Conservation (phyloP, 129 eudicot genomes). For the Rutidosis leptorrhynchoides region DNA sequence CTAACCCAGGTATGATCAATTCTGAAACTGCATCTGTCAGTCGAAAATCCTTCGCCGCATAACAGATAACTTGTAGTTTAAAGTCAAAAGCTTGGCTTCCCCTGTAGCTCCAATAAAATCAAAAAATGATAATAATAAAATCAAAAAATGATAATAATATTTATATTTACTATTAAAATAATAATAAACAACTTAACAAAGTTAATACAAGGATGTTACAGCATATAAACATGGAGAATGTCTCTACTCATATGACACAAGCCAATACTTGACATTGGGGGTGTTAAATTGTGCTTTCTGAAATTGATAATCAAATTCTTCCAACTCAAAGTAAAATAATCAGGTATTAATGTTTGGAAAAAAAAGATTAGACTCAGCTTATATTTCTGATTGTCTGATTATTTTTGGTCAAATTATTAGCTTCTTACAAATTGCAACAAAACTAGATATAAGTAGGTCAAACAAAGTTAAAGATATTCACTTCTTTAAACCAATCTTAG, state of each 20-base stretch:
- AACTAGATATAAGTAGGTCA: not conserved
- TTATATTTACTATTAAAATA: no score
- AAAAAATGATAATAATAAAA: not conserved
- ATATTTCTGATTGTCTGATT: no score
- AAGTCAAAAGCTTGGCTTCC: conserved; percentile 66
- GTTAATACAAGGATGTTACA: not conserved
- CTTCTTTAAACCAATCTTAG: not conserved
- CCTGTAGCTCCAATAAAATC: conserved; percentile 47
- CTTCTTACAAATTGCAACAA: not conserved
- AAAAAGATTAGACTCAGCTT: not conserved
- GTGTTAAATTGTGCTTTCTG: not conserved
- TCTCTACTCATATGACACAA: not conserved
- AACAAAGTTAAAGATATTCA: not conserved
- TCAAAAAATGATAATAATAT: no score
- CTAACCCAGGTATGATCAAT: conserved; percentile 75
- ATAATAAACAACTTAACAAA: no score
- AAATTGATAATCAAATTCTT: no score
- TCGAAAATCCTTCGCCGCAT: conserved; percentile 64
- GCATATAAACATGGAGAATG: not conserved
- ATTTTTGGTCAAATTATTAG: no score
- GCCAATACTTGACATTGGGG: not conserved
- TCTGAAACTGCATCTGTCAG: conserved; percentile 58
- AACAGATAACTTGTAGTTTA: conserved; percentile 76
- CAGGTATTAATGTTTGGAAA: not conserved
- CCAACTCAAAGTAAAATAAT: not conserved